Conservation (phyloP, 2,329 filamentous ascomycete genomes). For the Fusarium subtropicale region DNA sequence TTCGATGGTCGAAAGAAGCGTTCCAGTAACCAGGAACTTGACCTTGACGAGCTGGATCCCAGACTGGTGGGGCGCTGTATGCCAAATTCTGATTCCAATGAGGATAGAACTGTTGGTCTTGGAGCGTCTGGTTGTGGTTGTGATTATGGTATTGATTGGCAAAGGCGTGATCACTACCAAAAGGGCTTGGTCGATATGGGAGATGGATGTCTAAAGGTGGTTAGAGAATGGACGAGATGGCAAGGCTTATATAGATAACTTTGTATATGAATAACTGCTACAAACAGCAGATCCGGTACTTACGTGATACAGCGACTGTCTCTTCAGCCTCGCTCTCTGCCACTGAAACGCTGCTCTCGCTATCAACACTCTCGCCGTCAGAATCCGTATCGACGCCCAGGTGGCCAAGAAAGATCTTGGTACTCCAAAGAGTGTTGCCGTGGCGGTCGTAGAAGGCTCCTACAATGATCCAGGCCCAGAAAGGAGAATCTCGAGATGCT, state of each 20-base stretch:
- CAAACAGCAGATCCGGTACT: slow-evolving; percentile 18
- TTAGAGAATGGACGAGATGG: slow-evolving; percentile 12
- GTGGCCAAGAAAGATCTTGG: slow-evolving; percentile 56
- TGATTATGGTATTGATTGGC: slow-evolving; percentile 10
- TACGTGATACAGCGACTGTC: slow-evolving; percentile 33
- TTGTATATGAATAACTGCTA: slow-evolving; percentile 8
- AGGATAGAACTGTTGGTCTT: slow-evolving; percentile 15
- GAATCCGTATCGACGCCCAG: slow-evolving; percentile 45
- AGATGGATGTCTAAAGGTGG: slow-evolving; percentile 27
- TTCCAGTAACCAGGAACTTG: slow-evolving; percentile 53
- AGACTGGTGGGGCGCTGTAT: slow-evolving; percentile 27
- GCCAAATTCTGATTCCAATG: slow-evolving; percentile 19
- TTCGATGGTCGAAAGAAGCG: slow-evolving; percentile 48
- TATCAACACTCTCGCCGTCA: slow-evolving; percentile 38
- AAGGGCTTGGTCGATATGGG: slow-evolving; percentile 7
- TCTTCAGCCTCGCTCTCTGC: slow-evolving; percentile 21
- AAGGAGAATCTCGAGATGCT: slow-evolving; percentile 48
- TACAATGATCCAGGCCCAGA: slow-evolving; percentile 61
- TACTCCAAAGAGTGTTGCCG: slow-evolving; percentile 59
- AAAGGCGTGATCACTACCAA: slow-evolving; percentile 1
- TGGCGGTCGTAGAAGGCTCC: slow-evolving; percentile 60
- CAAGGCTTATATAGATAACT: slow-evolving; percentile 25
- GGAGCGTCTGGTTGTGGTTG: slow-evolving; percentile 6
- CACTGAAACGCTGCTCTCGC: slow-evolving; percentile 26
- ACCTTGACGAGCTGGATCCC: slow-evolving; percentile 49